Conservation (phyloP, 2,329 filamentous ascomycete genomes). For the Nemania bipapillata region DNA sequence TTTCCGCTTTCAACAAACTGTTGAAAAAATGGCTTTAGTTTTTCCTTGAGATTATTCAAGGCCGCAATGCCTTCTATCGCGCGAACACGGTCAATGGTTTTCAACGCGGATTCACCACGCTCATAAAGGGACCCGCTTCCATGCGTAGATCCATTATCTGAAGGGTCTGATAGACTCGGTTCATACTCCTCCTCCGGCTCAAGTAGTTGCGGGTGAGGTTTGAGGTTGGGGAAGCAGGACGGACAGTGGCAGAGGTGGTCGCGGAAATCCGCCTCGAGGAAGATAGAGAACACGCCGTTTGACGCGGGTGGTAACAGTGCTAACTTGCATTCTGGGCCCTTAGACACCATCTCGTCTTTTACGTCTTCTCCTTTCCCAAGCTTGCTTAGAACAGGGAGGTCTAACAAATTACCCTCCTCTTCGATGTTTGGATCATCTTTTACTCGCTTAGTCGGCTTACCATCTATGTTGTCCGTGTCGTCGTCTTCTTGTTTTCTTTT, state of each 20-base stretch:
- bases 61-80: slow-evolving; percentile 98
- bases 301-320: slow-evolving; percentile 67
- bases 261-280: slow-evolving; percentile 82
- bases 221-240: slow-evolving; percentile 79
- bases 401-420: slow-evolving; percentile 15
- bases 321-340: slow-evolving; percentile 66
- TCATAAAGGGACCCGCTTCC: slow-evolving; percentile 88
- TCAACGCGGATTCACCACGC: slow-evolving; percentile 89
- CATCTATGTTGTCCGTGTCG: slow-evolving; percentile 49
- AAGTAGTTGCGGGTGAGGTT: slow-evolving; percentile 79
- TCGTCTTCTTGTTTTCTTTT: slow-evolving; percentile 75
- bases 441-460: slow-evolving; percentile 61
- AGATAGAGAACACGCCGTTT: slow-evolving; percentile 76
- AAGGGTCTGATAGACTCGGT: slow-evolving; percentile 79
- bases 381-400: slow-evolving; percentile 15
- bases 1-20: slow-evolving; percentile 92
- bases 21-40: slow-evolving; percentile 92
- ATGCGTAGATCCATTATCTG: slow-evolving; percentile 66
- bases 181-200: slow-evolving; percentile 96
- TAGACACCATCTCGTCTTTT: slow-evolving; percentile 35
- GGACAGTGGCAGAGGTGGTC: slow-evolving; percentile 83
- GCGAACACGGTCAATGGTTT: slow-evolving; percentile 88
- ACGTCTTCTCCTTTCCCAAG: slow-evolving; percentile 41
- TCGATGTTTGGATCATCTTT: slow-evolving; percentile 56
- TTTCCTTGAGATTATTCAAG: slow-evolving; percentile 95